Evolutionary conservation across 2,329 filamentous ascomycete genomes (phyloP).

Genomic region (Hypoxylon sp.): DNA sequence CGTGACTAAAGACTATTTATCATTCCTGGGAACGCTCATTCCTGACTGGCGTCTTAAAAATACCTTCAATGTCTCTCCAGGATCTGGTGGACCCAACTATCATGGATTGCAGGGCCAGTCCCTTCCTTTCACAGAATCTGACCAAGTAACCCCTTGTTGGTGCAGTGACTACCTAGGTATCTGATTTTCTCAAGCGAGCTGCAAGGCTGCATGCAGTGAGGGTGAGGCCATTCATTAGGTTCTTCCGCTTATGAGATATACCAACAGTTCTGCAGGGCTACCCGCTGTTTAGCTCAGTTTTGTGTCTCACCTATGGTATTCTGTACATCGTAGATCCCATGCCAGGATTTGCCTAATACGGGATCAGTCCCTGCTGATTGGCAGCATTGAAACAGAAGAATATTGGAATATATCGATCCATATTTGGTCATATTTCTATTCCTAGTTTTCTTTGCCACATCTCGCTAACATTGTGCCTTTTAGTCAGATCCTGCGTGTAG

Average conservation of each 20-base stretch:
- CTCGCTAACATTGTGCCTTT: conserved; percentile 12
- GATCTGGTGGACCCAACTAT: conserved; percentile 26
- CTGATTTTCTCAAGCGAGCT: conserved; percentile 16
- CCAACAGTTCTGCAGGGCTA: neutral
- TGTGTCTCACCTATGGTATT: conserved; percentile 35
- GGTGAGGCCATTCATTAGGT: conserved; percentile 10
- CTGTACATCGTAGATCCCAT: conserved; percentile 29
- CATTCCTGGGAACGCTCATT: conserved; percentile 30
- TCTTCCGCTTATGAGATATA: neutral
- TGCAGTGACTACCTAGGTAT: conserved; percentile 19
- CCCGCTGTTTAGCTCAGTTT: conserved; percentile 10
- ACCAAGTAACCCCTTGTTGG: conserved; percentile 17
- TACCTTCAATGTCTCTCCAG: conserved; percentile 32
- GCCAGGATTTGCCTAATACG: conserved; percentile 10
- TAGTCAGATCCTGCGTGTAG: conserved; percentile 9
- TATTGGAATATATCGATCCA: conserved; percentile 12
- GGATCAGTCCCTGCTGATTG: conserved; percentile 13
- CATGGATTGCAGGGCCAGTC: conserved; percentile 9
- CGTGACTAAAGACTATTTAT: conserved; percentile 34
- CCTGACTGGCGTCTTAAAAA: conserved; percentile 26
- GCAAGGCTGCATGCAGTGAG: conserved; percentile 4
- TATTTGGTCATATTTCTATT: conserved; percentile 18
- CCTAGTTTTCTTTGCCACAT: conserved; percentile 13
- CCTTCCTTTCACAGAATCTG: conserved; percentile 13
- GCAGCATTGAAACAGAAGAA: conserved; percentile 1